Evolutionary conservation across 2,329 filamentous ascomycete genomes (phyloP), one percentile per base, ranked within the genome.

Genomic region (Aspergillus novofumigatus): DNA sequence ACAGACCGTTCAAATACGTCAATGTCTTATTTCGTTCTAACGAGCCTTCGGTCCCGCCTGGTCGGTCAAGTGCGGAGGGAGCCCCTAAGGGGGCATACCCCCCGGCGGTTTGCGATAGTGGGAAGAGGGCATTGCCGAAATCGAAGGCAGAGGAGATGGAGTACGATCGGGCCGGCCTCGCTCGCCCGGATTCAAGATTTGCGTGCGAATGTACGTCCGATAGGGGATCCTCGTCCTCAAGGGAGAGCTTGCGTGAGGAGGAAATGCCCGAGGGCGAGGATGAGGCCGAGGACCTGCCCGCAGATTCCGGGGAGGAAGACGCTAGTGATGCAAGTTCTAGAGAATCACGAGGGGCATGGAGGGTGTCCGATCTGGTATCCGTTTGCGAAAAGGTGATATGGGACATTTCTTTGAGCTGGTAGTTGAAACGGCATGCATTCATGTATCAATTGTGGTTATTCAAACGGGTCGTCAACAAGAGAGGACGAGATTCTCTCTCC

Each of bases 261-360:
- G 92, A 90, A 67, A 92, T 86, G 65, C 91, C 93, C n/a, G 89
- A 91, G 42, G 86, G 84, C 2, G 86, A 89, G 38, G 92, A 96
- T 44, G 81, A 81, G 56, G 88, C 84, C 17, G 88, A 89, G n/a
- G 83, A 79, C 49, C 88, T 85, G 10, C 82, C 82, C 50, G 78
- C 82, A 51, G 83, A 84, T 61, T 82, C 83, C 53, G 82, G 84
- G 65, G 89, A 91, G 64, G 89, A 92, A 60, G 91, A 96, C 59
- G 93, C 94, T 62, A 99, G 86, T 53, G 92, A 97, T 59, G 92
- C 94, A 57, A 99, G 88, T 80, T 99, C 94, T 69, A 99, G 86
- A 49, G 93, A 97, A 81, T 99, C 94, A 78, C 94, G 90, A 60
- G 85, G 78, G 11, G 78, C 77, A 59, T 67, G 61, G 29, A 62